Evolutionary conservation across 345 rosid species (phyloP).

Genomic region (Citropsis articulata): DNA sequence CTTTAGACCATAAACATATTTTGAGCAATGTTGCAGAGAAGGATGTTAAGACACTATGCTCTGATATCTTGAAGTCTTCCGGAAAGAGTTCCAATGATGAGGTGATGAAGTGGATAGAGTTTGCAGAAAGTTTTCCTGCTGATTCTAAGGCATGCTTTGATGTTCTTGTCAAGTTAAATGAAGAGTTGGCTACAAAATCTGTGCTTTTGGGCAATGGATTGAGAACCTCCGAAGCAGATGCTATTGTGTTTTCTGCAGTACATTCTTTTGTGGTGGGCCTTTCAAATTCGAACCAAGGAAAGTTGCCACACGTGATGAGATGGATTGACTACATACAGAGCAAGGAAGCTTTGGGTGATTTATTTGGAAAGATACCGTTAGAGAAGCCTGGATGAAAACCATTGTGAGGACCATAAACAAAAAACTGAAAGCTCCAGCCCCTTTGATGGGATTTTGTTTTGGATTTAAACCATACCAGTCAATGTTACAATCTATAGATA

Average conservation of each 20-base stretch:
- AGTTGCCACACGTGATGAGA: slow-evolving; percentile 65
- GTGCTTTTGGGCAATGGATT: slow-evolving; percentile 74
- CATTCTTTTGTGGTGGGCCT: slow-evolving; percentile 70
- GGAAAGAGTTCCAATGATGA: slow-evolving; percentile 45
- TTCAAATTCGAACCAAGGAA: slow-evolving; percentile 46
- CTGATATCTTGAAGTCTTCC: slow-evolving; percentile 44
- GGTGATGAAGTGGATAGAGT: slow-evolving; percentile 72
- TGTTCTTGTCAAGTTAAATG: slow-evolving; percentile 52
- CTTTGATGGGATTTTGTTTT: slow-evolving; percentile 4
- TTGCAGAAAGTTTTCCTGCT: slow-evolving; percentile 52
- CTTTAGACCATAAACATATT: too few species aligned
- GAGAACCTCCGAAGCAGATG: slow-evolving; percentile 74
- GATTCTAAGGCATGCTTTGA: slow-evolving; percentile 41
- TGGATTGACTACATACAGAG: slow-evolving; percentile 90
- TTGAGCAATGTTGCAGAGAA: slow-evolving; percentile 24
- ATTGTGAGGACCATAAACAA: not conserved
- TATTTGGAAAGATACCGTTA: slow-evolving; percentile 46
- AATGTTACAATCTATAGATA: not conserved
- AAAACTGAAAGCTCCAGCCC: not conserved
- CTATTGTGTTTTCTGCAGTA: slow-evolving; percentile 60
- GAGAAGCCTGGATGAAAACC: slow-evolving; percentile 37
- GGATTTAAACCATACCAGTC: slow-evolving; percentile 1
- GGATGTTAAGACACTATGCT: slow-evolving; percentile 52
- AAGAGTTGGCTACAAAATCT: slow-evolving; percentile 55
- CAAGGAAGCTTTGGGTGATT: slow-evolving; percentile 44